Percentiles rank a stretch among this genome's conserved stretches.
phyloP scores from a whole-genome alignment of 2,329 filamentous ascomycete genomes.

The Ceratocystis destructans region DNA sequence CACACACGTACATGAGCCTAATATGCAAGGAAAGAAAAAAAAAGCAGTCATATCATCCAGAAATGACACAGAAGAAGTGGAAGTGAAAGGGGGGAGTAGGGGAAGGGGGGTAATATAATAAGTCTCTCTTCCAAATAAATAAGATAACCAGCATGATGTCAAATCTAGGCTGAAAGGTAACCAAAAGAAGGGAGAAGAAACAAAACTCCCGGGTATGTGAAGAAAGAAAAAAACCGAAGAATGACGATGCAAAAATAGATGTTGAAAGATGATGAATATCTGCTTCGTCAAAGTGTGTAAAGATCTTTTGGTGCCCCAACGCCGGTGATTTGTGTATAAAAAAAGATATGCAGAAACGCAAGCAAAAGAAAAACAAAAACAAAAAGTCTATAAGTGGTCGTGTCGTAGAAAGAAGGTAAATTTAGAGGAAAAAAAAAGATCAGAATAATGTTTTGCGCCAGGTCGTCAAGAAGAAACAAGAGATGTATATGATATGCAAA shows the following conservation, averaged over 20 bases:
- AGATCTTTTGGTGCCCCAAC: conserved; percentile 5
- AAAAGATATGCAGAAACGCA: neutral
- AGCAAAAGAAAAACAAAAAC: conserved; percentile 21
- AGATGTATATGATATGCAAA: neutral
- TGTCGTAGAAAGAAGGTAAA: neutral
- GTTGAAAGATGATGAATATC: neutral
- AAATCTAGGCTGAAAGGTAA: neutral
- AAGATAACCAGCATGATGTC: conserved; percentile 2
- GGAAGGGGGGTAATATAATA: neutral
- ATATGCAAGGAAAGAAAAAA: neutral
- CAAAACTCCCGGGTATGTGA: neutral
- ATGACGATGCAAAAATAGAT: conserved; percentile 5
- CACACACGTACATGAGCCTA: neutral
- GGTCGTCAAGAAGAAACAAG: conserved; percentile 19
- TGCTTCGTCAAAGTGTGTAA: conserved; percentile 4
- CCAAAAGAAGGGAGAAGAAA: conserved; percentile 8
- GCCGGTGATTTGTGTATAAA: conserved; percentile 1
- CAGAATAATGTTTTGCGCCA: neutral
- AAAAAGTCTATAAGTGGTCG: conserved; percentile 18
- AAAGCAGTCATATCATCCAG: neutral
- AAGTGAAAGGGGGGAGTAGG: neutral
- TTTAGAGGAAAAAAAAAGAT: too few species aligned
- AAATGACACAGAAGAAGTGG: neutral
- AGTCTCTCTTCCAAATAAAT: neutral
- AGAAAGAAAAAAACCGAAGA: neutral